Evolutionary conservation across 2,329 filamentous ascomycete genomes (phyloP).

Genomic region (Lecanoromycetidae sp.): DNA sequence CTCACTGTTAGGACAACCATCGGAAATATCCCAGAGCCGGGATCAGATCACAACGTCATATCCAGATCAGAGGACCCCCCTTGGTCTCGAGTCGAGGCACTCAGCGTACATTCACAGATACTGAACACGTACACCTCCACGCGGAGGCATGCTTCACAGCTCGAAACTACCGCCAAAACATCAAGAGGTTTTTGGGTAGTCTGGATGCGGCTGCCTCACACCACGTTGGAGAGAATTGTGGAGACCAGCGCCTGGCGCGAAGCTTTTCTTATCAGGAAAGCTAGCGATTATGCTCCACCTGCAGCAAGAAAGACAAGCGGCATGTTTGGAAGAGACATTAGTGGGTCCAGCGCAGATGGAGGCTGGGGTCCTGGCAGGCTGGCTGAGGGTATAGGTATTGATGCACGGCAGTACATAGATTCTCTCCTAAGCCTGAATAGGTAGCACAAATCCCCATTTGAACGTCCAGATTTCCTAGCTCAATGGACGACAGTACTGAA

Average conservation of each 20-base stretch:
- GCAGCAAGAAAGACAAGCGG: constrained; percentile 1
- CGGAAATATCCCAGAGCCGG: constrained; percentile 50
- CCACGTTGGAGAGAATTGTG: constrained; percentile 10
- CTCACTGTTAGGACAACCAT: constrained; percentile 49
- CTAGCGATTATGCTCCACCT: constrained; percentile 28
- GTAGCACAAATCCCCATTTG: constrained; percentile 1
- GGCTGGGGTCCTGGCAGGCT: constrained; percentile 17
- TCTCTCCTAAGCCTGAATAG: constrained; percentile 19
- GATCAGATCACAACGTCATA: constrained; percentile 31
- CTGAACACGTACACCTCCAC: constrained; percentile 45
- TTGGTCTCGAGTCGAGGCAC: constrained; percentile 46
- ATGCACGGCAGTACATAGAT: constrained; percentile 21
- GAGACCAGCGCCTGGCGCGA: constrained; percentile 13
- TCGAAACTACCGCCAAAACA: constrained; percentile 52
- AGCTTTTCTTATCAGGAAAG: constrained; percentile 22
- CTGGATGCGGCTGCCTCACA: constrained; percentile 44
- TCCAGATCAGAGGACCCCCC: constrained; percentile 12
- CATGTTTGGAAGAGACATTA: constrained; percentile 11
- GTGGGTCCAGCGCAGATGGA: constrained; percentile 4
- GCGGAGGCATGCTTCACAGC: constrained; percentile 34
- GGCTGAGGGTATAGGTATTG: constrained; percentile 20
- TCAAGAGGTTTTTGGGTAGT: constrained; percentile 56
- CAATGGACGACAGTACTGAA: background rate
- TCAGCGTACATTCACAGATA: constrained; percentile 50
- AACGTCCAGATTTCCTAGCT: background rate